phyloP scores from a whole-genome alignment of 805 yeast genomes.

The Candida glaebosa region DNA sequence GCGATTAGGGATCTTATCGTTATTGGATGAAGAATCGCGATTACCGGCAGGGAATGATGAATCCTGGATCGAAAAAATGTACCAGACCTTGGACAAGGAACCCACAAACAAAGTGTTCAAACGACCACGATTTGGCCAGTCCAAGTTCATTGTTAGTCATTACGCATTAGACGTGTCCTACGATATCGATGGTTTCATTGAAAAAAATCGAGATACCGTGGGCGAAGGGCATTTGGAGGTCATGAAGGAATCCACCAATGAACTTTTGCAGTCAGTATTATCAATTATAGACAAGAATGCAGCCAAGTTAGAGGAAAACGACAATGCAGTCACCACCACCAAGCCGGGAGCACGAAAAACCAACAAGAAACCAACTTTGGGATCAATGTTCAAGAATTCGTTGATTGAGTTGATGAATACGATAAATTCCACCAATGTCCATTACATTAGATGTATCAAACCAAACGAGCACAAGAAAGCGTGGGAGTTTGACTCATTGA shows the following conservation, averaged over 20 bases:
- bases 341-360: constrained; percentile 34
- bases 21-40: constrained; percentile 93
- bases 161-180: constrained; percentile 93
- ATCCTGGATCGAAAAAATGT: constrained; percentile 87
- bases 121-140: constrained; percentile 91
- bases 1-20: constrained; percentile 79
- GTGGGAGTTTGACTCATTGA: constrained; percentile 92
- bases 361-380: constrained; percentile 84
- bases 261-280: constrained; percentile 61
- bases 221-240: constrained; percentile 93
- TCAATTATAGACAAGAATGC: constrained; percentile 59
- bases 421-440: constrained; percentile 91
- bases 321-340: constrained; percentile 21
- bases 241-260: constrained; percentile 64
- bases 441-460: constrained; percentile 94
- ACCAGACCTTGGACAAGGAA: constrained; percentile 75
- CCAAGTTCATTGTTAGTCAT: constrained; percentile 85
- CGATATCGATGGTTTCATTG: constrained; percentile 92
- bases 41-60: constrained; percentile 92
- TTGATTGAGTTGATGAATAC: constrained; percentile 90
- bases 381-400: constrained; percentile 89
- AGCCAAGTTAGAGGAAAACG: constrained; percentile 44
- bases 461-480: constrained; percentile 93
- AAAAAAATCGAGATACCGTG: constrained; percentile 95
- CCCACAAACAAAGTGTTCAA: constrained; percentile 76